These are phyloP conservation scores for Mycosphaerella sp. DNA, from an alignment of 2,329 filamentous ascomycete genomes.

Conservation along the genomic window DNA sequence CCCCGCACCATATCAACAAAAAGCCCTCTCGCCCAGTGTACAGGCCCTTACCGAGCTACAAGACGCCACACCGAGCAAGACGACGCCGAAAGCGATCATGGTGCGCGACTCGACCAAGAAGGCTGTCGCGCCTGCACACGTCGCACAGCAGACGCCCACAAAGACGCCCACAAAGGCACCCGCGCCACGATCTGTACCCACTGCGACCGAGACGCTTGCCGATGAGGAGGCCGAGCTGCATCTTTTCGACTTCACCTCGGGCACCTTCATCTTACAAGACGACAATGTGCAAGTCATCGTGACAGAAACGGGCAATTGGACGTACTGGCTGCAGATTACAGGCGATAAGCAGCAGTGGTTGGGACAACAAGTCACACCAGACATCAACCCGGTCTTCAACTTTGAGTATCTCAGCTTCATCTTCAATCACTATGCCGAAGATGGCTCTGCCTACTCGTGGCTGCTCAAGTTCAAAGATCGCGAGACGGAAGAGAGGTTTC, in stretches of 20 bases:
- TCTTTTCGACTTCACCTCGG: conserved; percentile 82
- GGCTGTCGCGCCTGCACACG: conserved; percentile 33
- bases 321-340: conserved; percentile 89
- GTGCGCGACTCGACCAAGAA: conserved; percentile 29
- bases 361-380: conserved; percentile 74
- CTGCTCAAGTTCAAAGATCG: conserved; percentile 86
- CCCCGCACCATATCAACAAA: conserved; percentile 32
- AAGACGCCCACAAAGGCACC: conserved; percentile 53
- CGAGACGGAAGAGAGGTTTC: conserved; percentile 73
- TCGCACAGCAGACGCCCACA: conserved; percentile 43
- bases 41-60: conserved; percentile 29
- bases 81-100: conserved; percentile 24
- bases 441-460: conserved; percentile 93
- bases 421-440: conserved; percentile 89
- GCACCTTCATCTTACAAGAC: conserved; percentile 79
- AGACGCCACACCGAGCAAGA: conserved; percentile 25
- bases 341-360: conserved; percentile 75
- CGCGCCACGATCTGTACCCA: conserved; percentile 56
- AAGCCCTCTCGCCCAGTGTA: conserved; percentile 24
- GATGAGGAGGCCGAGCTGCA: conserved; percentile 80
- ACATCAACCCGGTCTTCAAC: conserved; percentile 98
- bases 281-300: conserved; percentile 69
- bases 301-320: conserved; percentile 80
- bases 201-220: conserved; percentile 64
- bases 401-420: conserved; percentile 99